These are phyloP conservation scores for Chlorella sp. DNA, from an alignment of 139 green algal species.

Conservation along the genomic window DNA sequence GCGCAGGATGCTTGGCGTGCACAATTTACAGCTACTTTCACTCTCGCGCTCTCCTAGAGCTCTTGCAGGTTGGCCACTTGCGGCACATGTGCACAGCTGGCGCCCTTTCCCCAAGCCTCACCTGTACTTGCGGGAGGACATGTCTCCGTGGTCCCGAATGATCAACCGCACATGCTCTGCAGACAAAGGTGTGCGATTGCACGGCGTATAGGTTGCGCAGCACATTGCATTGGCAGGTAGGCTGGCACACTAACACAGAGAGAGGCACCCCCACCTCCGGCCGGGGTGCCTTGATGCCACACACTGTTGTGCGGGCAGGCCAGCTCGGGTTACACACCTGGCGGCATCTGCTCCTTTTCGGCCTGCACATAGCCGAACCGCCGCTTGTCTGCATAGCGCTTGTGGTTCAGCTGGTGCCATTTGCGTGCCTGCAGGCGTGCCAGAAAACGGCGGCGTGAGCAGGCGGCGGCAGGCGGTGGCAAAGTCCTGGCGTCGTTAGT, in stretches of 20 bases:
- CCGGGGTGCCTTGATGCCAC: too few species aligned
- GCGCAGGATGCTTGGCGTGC: background rate
- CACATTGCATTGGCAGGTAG: background rate
- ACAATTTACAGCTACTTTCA: background rate
- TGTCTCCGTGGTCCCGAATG: slow-evolving; percentile 98
- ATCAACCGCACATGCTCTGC: slow-evolving; percentile 98
- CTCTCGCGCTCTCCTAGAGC: background rate
- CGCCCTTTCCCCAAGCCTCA: background rate
- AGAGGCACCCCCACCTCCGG: too few species aligned
- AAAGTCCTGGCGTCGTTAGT: too few species aligned
- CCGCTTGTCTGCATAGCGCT: slow-evolving; percentile 93
- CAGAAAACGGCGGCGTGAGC: background rate
- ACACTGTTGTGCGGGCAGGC: too few species aligned
- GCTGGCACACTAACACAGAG: too few species aligned
- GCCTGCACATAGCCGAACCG: slow-evolving; percentile 92
- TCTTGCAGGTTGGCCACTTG: background rate
- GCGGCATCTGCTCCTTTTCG: slow-evolving; percentile 98
- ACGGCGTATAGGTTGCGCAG: background rate
- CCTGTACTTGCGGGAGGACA: slow-evolving; percentile 95
- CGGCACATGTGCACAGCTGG: too few species aligned
- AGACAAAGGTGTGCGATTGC: background rate
- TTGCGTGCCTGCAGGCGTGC: slow-evolving; percentile 87
- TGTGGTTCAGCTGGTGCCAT: slow-evolving; percentile 93
- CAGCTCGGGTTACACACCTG: slow-evolving; percentile 32
- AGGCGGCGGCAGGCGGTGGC: background rate